Percentiles rank a stretch among this genome's conserved stretches.
These are phyloP conservation scores for Heritiera littoralis DNA, from an alignment of 345 rosid species.

Conservation along the genomic window DNA sequence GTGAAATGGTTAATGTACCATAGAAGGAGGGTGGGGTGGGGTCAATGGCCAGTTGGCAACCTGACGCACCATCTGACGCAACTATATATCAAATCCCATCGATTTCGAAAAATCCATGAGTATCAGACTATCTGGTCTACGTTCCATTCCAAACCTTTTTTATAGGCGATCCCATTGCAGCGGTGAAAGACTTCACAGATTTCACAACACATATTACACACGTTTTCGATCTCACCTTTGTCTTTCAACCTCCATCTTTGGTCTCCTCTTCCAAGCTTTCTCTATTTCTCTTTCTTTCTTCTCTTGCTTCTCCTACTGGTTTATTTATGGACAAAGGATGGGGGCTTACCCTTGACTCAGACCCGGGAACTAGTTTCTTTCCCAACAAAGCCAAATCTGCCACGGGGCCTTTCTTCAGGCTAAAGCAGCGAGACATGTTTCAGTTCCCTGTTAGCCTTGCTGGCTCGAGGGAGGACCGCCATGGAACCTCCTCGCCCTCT, in stretches of 20 bases:
- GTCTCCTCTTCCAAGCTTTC: conserved; percentile 23
- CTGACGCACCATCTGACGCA: conserved; percentile 79
- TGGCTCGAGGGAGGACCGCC: conserved; percentile 36
- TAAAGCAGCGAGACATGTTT: conserved; percentile 30
- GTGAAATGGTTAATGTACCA: background rate
- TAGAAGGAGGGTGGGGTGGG: background rate
- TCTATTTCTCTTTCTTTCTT: background rate
- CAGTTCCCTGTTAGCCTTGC: conserved; percentile 51
- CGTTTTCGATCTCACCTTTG: conserved; percentile 6
- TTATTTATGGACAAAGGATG: conserved; percentile 87
- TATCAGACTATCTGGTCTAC: conserved; percentile 39
- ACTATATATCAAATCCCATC: background rate
- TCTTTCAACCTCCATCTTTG: conserved; percentile 19
- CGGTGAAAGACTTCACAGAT: conserved; percentile 74
- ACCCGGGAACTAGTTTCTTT: conserved; percentile 39
- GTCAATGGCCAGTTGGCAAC: conserved; percentile 31
- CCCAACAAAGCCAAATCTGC: conserved; percentile 5
- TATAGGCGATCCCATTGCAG: conserved; percentile 67
- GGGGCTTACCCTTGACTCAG: conserved; percentile 82
- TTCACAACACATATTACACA: conserved; percentile 32
- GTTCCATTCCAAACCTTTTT: conserved; percentile 62
- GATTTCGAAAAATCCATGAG: background rate
- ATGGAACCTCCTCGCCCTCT: background rate
- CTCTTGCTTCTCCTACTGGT: no score
- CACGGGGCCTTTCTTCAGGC: background rate